Percentiles rank a stretch among this genome's conserved stretches.
Conservation (phyloP, 106 monocot genomes). For the Dendrobium catenatum region DNA sequence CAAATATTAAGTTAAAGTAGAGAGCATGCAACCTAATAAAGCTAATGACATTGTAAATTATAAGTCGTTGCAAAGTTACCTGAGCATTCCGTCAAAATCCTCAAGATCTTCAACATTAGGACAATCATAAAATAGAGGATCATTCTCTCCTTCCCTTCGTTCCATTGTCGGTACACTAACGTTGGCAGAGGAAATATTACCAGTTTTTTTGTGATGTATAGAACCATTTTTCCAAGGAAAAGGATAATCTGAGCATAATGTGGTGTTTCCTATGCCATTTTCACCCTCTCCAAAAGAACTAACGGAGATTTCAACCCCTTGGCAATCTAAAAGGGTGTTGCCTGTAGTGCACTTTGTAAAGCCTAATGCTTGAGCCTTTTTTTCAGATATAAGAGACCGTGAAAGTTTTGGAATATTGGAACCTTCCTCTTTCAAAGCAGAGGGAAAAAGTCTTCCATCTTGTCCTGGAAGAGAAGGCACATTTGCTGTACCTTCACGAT, state of each 20-base stretch:
- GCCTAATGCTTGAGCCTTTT: background rate
- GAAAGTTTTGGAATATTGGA: background rate
- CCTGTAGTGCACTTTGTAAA: background rate
- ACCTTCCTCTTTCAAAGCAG: conserved; percentile 2
- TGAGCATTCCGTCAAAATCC: conserved; percentile 45
- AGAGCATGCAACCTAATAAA: background rate
- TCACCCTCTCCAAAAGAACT: conserved; percentile 1
- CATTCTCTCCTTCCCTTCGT: conserved; percentile 17
- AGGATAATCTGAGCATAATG: conserved; percentile 13
- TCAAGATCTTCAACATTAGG: conserved; percentile 47
- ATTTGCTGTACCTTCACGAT: background rate
- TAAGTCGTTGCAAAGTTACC: conserved; percentile 19
- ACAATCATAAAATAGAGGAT: conserved; percentile 32
- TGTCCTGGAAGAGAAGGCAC: background rate
- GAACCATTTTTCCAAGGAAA: conserved; percentile 4
- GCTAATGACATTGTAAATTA: background rate
- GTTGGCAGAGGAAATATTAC: conserved; percentile 14
- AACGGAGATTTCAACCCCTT: conserved; percentile 8
- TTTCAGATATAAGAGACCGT: conserved; percentile 1
- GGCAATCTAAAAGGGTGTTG: conserved; percentile 1
- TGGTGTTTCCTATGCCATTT: background rate
- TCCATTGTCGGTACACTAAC: conserved; percentile 1
- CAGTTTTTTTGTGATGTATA: conserved; percentile 15
- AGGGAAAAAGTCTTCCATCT: background rate
- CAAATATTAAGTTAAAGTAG: conserved; percentile 12